Evolutionary conservation across 768 basidiomycete genomes (phyloP).

Genomic region (Austroboletus eburneus): DNA sequence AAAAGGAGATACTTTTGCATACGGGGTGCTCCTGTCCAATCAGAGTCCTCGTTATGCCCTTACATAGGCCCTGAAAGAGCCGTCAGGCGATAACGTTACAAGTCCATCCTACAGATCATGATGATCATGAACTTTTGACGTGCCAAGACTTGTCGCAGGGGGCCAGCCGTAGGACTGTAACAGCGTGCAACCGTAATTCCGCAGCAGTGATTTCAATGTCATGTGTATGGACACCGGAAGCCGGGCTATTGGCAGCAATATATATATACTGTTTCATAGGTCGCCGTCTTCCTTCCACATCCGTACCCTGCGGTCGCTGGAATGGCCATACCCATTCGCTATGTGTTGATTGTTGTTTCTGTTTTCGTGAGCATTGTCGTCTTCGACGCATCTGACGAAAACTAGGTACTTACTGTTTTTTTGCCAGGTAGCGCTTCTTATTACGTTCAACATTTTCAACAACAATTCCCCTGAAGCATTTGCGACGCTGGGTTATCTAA

Average conservation of each 20-base stretch:
- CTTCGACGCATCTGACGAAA: no score
- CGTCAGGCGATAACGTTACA: no score
- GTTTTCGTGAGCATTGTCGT: conserved; percentile 18
- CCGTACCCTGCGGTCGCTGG: neutral
- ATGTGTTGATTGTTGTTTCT: conserved; percentile 13
- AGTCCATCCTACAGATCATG: no score
- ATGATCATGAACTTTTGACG: no score
- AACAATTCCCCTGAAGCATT: neutral
- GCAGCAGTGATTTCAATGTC: neutral
- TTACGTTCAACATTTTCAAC: conserved; percentile 3
- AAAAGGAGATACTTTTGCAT: no score
- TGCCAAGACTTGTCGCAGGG: no score
- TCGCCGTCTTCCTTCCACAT: neutral
- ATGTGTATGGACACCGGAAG: neutral
- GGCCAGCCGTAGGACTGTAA: no score
- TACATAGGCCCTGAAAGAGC: no score
- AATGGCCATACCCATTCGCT: conserved; percentile 20
- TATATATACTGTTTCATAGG: neutral
- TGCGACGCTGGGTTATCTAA: conserved; percentile 2
- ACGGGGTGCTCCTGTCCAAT: no score
- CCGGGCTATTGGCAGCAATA: neutral
- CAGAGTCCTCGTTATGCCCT: no score
- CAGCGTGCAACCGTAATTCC: neutral
- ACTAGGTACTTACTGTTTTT: neutral
- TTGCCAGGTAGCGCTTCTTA: conserved; percentile 14